A percentile compares a stretch with the other conserved stretches of the same genome.
Conservation (phyloP, 331 rosid genomes). For the Rosa hybrid region DNA sequence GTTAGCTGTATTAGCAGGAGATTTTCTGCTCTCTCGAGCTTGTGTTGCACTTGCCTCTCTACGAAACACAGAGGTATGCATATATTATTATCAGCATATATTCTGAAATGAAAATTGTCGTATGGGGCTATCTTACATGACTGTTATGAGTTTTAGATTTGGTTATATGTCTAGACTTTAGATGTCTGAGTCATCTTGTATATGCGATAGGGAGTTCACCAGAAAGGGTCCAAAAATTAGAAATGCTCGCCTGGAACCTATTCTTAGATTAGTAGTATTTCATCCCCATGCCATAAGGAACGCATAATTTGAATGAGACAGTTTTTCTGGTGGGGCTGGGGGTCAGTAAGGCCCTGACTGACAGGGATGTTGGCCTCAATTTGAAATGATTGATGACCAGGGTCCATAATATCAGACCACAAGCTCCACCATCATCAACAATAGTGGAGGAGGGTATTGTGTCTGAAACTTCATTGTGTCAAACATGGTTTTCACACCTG, state of each 20-base stretch:
- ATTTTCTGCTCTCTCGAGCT: slow-evolving; percentile 94
- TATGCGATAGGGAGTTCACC: neutral
- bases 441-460: neutral
- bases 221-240: neutral
- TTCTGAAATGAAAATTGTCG: slow-evolving; percentile 21
- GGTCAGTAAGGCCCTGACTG: neutral
- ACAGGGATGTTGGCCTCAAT: neutral
- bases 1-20: slow-evolving; percentile 95
- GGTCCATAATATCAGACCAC: slow-evolving; percentile 9
- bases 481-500: neutral
- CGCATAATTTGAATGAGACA: neutral
- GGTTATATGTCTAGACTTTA: neutral
- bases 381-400: neutral
- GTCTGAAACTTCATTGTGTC: neutral
- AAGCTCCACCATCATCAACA: neutral
- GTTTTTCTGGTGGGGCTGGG: neutral
- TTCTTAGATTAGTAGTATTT: neutral
- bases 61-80: slow-evolving; percentile 75
- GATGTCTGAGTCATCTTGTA: neutral
- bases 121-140: slow-evolving; percentile 1
- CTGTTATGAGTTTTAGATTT: neutral
- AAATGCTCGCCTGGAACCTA: neutral
- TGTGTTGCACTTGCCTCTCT: slow-evolving; percentile 90
- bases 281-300: neutral
- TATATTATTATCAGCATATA: neutral